Conservation (phyloP, 306 rosid genomes). For the Prinsepia uniflora region DNA sequence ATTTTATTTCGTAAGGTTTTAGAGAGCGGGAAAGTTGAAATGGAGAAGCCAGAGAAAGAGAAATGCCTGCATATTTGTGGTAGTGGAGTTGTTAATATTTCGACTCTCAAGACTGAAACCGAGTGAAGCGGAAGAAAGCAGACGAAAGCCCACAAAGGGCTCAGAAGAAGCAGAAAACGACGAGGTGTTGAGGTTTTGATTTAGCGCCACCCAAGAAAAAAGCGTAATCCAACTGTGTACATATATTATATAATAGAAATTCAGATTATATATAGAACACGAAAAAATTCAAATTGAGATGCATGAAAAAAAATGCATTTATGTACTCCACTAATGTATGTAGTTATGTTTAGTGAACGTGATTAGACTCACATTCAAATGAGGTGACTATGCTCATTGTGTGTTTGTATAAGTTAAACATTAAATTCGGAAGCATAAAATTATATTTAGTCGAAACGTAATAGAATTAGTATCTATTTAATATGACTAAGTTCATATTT, state of each 20-base stretch:
- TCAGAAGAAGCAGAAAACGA: constrained; percentile 52
- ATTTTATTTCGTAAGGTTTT: constrained; percentile 31
- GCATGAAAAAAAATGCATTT: too few relatives aligned
- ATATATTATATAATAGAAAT: not conserved
- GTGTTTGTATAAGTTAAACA: too few relatives aligned
- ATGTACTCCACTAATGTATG: too few relatives aligned
- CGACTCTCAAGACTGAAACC: constrained; percentile 28
- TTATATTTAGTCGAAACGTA: too few relatives aligned
- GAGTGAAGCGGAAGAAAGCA: constrained; percentile 48
- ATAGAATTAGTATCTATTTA: too few relatives aligned
- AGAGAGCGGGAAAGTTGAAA: constrained; percentile 76
- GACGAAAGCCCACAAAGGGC: constrained; percentile 28
- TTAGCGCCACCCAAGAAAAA: constrained; percentile 41
- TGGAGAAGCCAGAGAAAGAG: constrained; percentile 27
- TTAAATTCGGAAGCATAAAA: too few relatives aligned
- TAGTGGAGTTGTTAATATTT: constrained; percentile 11
- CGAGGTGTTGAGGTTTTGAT: constrained; percentile 54
- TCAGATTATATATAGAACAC: too few relatives aligned
- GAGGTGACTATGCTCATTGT: too few relatives aligned
- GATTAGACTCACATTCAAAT: too few relatives aligned
- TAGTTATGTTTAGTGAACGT: too few relatives aligned
- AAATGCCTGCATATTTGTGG: constrained; percentile 25
- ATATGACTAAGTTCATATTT: too few relatives aligned
- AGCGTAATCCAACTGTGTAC: constrained; percentile 27
- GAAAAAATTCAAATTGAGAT: too few relatives aligned